Conservation (phyloP, 176 grass and related monocot species). For the Bolboschoenus planiculmis region DNA sequence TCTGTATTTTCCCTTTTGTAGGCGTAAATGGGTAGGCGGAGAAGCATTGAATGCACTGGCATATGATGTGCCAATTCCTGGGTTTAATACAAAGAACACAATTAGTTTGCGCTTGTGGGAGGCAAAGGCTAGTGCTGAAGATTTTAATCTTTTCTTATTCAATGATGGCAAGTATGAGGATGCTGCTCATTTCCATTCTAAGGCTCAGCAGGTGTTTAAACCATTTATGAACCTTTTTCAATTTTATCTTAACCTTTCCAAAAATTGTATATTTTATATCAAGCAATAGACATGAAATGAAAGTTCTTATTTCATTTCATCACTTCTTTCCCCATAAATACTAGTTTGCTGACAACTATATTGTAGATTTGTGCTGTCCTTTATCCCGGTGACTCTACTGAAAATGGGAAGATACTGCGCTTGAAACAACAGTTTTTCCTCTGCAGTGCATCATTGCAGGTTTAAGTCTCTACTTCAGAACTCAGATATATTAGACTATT, state of each 20-base stretch:
- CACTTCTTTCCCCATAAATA: neutral
- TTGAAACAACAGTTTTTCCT: conserved; percentile 98
- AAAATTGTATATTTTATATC: conserved; percentile 5
- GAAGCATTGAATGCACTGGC: conserved; percentile 79
- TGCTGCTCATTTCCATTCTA: conserved; percentile 80
- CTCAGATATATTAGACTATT: neutral
- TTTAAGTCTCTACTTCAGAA: conserved; percentile 28
- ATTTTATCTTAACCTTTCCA: neutral
- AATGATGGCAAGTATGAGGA: conserved; percentile 88
- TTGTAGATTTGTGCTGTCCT: conserved; percentile 86
- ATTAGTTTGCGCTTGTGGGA: conserved; percentile 98
- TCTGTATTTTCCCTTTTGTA: conserved; percentile 26
- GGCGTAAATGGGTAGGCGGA: conserved; percentile 83
- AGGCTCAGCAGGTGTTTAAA: conserved; percentile 70
- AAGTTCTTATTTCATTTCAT: neutral
- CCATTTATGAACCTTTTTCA: neutral
- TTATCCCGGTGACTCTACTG: conserved; percentile 87
- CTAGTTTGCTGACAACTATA: neutral
- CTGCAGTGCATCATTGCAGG: conserved; percentile 98
- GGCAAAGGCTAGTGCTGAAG: conserved; percentile 65
- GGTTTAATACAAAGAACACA: conserved; percentile 93
- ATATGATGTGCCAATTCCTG: conserved; percentile 96
- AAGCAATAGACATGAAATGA: neutral
- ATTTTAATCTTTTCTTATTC: conserved; percentile 94
- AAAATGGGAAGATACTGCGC: conserved; percentile 91